Percentiles rank a stretch among this genome's conserved stretches.
Evolutionary conservation across 768 basidiomycete genomes (phyloP).

Genomic region (Pilatotrama ljubarskyi): DNA sequence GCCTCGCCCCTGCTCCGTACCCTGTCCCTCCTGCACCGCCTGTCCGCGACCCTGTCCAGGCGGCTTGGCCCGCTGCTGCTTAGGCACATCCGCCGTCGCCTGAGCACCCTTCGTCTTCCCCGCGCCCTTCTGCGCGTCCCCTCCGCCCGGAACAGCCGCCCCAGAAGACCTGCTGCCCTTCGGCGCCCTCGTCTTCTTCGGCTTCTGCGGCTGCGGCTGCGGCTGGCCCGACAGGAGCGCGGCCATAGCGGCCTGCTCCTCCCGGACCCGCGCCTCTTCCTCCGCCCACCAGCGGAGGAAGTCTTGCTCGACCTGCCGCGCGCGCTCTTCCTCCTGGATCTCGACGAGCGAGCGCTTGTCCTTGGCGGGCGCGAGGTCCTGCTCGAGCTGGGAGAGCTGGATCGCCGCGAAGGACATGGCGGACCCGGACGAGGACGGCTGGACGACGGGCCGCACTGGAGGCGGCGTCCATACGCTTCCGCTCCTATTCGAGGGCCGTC

Average conservation of each 20-base stretch:
- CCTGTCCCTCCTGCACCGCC: not conserved
- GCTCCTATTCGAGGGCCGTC: constrained; percentile 29
- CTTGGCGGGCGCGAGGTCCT: constrained; percentile 41
- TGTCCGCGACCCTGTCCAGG: not conserved
- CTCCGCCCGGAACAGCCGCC: not conserved
- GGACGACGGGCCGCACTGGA: constrained; percentile 49
- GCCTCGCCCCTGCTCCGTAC: not conserved
- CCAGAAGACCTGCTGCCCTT: not conserved
- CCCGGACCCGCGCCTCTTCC: constrained; percentile 72
- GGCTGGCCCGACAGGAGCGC: not conserved
- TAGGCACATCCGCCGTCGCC: not conserved
- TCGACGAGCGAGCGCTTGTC: constrained; percentile 69
- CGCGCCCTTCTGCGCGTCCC: not conserved
- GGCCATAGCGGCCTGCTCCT: constrained; percentile 40
- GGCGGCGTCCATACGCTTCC: constrained; percentile 68
- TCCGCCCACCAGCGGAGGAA: constrained; percentile 90
- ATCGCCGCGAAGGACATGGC: constrained; percentile 78
- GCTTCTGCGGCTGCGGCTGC: not conserved
- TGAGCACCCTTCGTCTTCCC: not conserved
- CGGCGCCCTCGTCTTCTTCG: constrained; percentile 14
- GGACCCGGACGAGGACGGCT: constrained; percentile 29
- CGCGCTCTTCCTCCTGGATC: constrained; percentile 84
- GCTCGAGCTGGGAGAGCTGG: constrained; percentile 72
- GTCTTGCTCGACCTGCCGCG: constrained; percentile 65
- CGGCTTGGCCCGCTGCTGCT: not conserved